Base-by-base conservation (phyloP, 495 filamentous ascomycete genomes). In the Xylaria telfairii region DNA sequence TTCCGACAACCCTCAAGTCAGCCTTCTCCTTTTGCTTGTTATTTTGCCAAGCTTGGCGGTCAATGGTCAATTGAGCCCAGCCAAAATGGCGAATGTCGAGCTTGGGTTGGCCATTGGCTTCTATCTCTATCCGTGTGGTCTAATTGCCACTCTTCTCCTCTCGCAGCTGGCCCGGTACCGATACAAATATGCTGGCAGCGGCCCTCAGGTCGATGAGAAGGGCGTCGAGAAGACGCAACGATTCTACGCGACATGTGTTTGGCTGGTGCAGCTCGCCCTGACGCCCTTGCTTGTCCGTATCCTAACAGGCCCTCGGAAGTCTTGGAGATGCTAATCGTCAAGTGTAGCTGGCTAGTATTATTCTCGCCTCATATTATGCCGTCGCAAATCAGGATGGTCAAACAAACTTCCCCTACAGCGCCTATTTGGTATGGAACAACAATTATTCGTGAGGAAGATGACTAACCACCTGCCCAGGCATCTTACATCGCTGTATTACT, bases 371-470 rank as follows among this genome's bases (percentile, higher is more conserved):
- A 24, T 69, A 68, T 39, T 41, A 75, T 62, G 78, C 72, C 3
- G 56, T 79, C 53, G 41, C 51, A 49, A 70, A 51, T 60, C 70
- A 68, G 32, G 69, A 71, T 57, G 68, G 42, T 67, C 49, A 70
- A 32, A 65, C 57, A 62, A 73, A 72, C 28, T 80, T 80, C 44
- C 76, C 78, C 24, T 79, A 77, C 73, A 79, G 72, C 70, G 74
- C 77, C 39, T 80, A 75, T 44, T 28, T 80, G 54, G 74, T 73
- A 68, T 60, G 68, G 59, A 30, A 49, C 15, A 34, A 4, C 4
- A 21, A 4, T 37, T 44, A 64, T 60, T 53, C 19, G 5, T 8
- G 8, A 41, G 1, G 37, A 37, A 26, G 3, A 21, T 57, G 3
- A 24, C 49, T 65, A 24, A 65, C 49, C 9, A 30, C n/a, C 9